Evolutionary conservation across 306 rosid species (phyloP).

Genomic region (Rosa rugosa): DNA sequence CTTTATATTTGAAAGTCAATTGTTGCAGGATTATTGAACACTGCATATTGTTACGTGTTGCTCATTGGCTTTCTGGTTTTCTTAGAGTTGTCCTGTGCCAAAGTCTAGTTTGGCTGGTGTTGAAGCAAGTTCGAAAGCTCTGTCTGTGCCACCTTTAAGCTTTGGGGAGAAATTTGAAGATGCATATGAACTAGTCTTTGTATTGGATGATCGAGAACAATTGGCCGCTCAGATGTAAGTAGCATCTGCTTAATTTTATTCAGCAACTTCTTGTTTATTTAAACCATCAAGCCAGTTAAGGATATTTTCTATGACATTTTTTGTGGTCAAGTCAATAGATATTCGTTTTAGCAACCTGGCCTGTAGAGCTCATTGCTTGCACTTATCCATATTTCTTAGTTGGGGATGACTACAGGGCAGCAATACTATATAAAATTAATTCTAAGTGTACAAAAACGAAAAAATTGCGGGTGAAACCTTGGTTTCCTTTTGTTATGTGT

Average conservation of each 20-base stretch:
- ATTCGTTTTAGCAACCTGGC: background rate
- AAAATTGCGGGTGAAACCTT: background rate
- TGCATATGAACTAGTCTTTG: constrained; percentile 69
- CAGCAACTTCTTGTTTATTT: background rate
- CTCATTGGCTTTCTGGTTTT: constrained; percentile 32
- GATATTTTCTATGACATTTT: background rate
- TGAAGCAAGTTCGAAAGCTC: constrained; percentile 42
- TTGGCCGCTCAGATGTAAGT: constrained; percentile 89
- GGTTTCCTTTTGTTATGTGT: background rate
- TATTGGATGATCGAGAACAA: constrained; percentile 91
- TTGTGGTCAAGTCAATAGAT: background rate
- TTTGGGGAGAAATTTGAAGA: constrained; percentile 91
- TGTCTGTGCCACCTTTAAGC: constrained; percentile 76
- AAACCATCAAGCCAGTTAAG: background rate
- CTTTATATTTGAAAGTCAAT: background rate
- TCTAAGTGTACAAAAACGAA: background rate
- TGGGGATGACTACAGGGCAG: background rate
- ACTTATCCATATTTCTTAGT: background rate
- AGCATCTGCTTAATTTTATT: constrained; percentile 6
- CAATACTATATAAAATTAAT: background rate
- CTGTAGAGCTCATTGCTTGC: background rate
- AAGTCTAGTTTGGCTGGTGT: constrained; percentile 37
- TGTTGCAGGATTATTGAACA: constrained; percentile 1
- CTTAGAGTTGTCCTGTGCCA: constrained; percentile 38
- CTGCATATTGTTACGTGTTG: constrained; percentile 11